phyloP scores from a whole-genome alignment of 2,329 filamentous ascomycete species.

The Scedosporium apiospermum region DNA sequence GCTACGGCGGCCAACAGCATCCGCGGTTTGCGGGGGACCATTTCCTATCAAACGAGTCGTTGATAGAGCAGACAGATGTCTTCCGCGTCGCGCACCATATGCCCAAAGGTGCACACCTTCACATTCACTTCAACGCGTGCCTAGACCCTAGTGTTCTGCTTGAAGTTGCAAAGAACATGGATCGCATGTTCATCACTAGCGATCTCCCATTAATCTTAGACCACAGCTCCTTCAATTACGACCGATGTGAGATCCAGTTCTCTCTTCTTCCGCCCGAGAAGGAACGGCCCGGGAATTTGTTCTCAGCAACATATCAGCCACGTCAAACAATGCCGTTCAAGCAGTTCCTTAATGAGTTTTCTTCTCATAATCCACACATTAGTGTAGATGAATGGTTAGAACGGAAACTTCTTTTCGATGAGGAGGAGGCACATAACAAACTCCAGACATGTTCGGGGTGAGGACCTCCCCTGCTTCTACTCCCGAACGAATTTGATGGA shows the following conservation, averaged over 20 bases:
- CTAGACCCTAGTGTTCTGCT: constrained; percentile 52
- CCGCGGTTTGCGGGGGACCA: constrained; percentile 41
- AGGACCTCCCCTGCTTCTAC: constrained; percentile 13
- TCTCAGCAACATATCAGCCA: constrained; percentile 35
- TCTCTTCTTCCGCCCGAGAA: constrained; percentile 32
- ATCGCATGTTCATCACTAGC: constrained; percentile 62
- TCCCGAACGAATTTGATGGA: neutral
- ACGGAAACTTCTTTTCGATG: constrained; percentile 52
- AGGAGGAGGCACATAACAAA: constrained; percentile 47
- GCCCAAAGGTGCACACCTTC: constrained; percentile 65
- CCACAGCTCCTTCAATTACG: constrained; percentile 32
- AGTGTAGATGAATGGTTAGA: constrained; percentile 44
- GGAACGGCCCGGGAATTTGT: constrained; percentile 34
- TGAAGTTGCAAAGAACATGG: constrained; percentile 40
- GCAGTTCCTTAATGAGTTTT: constrained; percentile 29
- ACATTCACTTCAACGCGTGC: constrained; percentile 73
- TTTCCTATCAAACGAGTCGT: constrained; percentile 44
- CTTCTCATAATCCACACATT: constrained; percentile 14
- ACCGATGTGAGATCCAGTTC: constrained; percentile 53
- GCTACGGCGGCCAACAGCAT: constrained; percentile 34
- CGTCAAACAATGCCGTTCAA: constrained; percentile 33
- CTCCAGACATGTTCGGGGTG: constrained; percentile 45
- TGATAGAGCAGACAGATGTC: constrained; percentile 47
- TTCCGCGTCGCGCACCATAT: constrained; percentile 46
- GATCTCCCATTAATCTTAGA: constrained; percentile 31